These are phyloP conservation scores for Blastobotrys elegans DNA, from an alignment of 1,139 yeast genomes.

Conservation along the genomic window DNA sequence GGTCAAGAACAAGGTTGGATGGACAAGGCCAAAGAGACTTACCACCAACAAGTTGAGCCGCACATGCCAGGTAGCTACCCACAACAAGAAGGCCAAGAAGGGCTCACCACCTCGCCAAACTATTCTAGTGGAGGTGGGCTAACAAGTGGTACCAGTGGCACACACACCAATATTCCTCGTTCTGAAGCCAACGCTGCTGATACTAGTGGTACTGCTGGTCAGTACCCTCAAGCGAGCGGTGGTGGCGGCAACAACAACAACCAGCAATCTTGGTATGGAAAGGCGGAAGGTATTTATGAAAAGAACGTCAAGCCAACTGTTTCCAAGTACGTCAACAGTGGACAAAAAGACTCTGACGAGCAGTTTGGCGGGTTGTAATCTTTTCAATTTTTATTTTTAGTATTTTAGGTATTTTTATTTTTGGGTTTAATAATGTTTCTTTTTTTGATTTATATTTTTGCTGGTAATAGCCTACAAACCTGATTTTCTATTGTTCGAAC, in stretches of 20 bases:
- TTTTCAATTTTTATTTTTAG: constrained; percentile 3
- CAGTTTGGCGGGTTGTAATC: constrained; percentile 8
- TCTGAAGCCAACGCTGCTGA: neutral
- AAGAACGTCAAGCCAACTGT: constrained; percentile 9
- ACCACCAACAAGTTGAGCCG: constrained; percentile 9
- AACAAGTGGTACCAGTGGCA: constrained; percentile 3
- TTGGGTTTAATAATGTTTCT: neutral
- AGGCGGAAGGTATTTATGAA: constrained; percentile 11
- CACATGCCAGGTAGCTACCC: neutral
- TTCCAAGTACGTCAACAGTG: neutral
- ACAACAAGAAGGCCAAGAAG: neutral
- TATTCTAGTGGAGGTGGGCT: neutral
- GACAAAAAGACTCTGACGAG: neutral
- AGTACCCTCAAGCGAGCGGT: too few species aligned
- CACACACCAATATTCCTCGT: neutral
- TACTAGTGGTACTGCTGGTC: constrained; percentile 1
- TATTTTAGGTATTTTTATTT: neutral
- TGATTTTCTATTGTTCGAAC: too few species aligned
- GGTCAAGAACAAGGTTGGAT: constrained; percentile 5
- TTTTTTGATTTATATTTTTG: too few species aligned
- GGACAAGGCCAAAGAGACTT: constrained; percentile 6
- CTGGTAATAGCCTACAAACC: too few species aligned
- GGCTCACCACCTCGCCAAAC: neutral
- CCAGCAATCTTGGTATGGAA: neutral
- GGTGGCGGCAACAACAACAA: too few species aligned